Conservation (phyloP, 208 protist species). For the Leishmania turanica region DNA sequence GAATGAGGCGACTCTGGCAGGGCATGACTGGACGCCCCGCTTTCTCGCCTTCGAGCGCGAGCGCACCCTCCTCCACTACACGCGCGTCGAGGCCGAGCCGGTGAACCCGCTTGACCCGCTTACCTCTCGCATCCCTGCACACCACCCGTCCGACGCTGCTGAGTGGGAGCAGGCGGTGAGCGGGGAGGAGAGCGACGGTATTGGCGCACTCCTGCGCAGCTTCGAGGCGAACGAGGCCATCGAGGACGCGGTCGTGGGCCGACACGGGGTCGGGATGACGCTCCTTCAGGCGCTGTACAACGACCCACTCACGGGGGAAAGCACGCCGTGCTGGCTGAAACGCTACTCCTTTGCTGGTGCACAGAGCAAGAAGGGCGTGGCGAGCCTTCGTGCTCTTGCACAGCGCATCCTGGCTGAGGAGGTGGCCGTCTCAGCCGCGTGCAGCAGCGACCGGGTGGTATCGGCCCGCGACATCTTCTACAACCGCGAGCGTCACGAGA, state of each 20-base stretch:
- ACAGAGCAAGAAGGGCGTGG: neutral
- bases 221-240: conserved; percentile 28
- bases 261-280: conserved; percentile 27
- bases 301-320: conserved; percentile 52
- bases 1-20: neutral
- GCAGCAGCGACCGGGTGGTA: conserved; percentile 44
- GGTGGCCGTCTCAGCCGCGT: conserved; percentile 37
- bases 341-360: conserved; percentile 49
- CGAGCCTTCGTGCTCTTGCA: conserved; percentile 7
- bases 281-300: conserved; percentile 58
- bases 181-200: conserved; percentile 8
- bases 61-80: conserved; percentile 67
- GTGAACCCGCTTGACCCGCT: conserved; percentile 54
- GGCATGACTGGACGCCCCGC: conserved; percentile 19
- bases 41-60: conserved; percentile 65
- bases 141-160: conserved; percentile 10
- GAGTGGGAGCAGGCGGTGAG: neutral
- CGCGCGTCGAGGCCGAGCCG: conserved; percentile 49
- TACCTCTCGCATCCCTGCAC: conserved; percentile 4
- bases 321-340: conserved; percentile 70
- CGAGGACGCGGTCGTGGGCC: conserved; percentile 20
- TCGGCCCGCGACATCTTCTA: conserved; percentile 60
- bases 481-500: conserved; percentile 40
- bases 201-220: conserved; percentile 24
- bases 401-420: conserved; percentile 49